A percentile compares a stretch with the other conserved stretches of the same genome.
phyloP scores from a whole-genome alignment of 1,284 basidiomycete species.

The Ustilago cynodontis region DNA sequence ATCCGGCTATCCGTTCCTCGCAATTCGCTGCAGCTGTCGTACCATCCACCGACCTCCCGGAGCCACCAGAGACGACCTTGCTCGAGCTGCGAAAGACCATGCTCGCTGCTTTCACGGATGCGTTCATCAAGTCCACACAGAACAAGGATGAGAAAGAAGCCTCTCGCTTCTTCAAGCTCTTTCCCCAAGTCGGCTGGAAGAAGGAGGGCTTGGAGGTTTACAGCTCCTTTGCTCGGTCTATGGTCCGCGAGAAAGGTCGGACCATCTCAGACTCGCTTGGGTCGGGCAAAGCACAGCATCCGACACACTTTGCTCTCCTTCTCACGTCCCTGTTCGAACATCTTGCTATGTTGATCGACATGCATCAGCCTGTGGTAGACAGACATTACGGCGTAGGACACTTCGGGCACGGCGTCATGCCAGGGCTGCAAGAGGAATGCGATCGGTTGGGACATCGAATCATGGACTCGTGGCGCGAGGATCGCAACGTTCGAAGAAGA shows the following conservation, averaged over 20 bases:
- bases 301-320: constrained; percentile 54
- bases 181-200: constrained; percentile 85
- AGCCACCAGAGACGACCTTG: constrained; percentile 86
- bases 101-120: constrained; percentile 80
- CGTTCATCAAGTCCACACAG: constrained; percentile 83
- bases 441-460: constrained; percentile 84
- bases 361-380: constrained; percentile 96
- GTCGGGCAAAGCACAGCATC: constrained; percentile 44
- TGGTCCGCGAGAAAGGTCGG: constrained; percentile 74
- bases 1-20: constrained; percentile 81
- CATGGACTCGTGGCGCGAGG: constrained; percentile 87
- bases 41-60: constrained; percentile 86
- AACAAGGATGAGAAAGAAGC: constrained; percentile 79
- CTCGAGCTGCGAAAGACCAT: constrained; percentile 81
- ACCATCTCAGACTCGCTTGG: constrained; percentile 47
- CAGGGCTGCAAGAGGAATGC: constrained; percentile 83
- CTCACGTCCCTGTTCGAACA: constrained; percentile 89
- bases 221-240: constrained; percentile 88
- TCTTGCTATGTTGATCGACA: constrained; percentile 93
- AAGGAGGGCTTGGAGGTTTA: constrained; percentile 94
- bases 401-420: constrained; percentile 74
- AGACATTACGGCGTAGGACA: constrained; percentile 82
- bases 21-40: constrained; percentile 88
- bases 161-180: constrained; percentile 94
- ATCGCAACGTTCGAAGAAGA: constrained; percentile 46